phyloP scores from a whole-genome alignment of 176 grass and related monocot species.

The Eleusine coracana region DNA sequence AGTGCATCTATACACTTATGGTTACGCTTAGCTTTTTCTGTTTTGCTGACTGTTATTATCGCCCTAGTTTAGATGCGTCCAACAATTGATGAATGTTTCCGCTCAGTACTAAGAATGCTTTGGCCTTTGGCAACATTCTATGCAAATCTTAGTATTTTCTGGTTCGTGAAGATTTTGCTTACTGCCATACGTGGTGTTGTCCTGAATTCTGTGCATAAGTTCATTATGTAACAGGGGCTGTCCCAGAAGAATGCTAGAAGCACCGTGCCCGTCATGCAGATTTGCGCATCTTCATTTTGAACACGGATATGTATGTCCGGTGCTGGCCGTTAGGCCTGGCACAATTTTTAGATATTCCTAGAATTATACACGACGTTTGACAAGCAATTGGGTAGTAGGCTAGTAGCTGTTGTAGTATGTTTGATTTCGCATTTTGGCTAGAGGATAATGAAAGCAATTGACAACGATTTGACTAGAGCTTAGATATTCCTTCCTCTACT shows the following conservation, averaged over 20 bases:
- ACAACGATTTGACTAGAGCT: not conserved
- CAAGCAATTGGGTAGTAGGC: too few species aligned
- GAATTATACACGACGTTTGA: too few species aligned
- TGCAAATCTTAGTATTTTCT: not conserved
- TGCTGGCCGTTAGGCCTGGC: too few species aligned
- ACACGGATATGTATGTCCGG: too few species aligned
- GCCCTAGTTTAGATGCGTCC: not conserved
- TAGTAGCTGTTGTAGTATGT: too few species aligned
- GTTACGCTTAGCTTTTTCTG: not conserved
- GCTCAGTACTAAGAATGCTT: not conserved
- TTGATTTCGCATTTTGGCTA: not conserved
- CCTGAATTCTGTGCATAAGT: too few species aligned
- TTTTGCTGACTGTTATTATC: not conserved
- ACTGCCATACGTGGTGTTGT: too few species aligned
- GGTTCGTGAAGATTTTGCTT: too few species aligned
- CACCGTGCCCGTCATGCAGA: too few species aligned
- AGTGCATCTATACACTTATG: not conserved
- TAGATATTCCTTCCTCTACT: constrained; percentile 8
- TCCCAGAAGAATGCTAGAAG: too few species aligned
- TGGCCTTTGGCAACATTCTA: not conserved
- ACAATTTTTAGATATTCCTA: not conserved
- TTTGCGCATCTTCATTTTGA: too few species aligned
- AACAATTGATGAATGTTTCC: not conserved
- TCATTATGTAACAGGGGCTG: too few species aligned
- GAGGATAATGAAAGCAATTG: constrained; percentile 4